Base-by-base conservation (phyloP, 495 filamentous ascomycete species). In the Recurvomyces mirabilis region DNA sequence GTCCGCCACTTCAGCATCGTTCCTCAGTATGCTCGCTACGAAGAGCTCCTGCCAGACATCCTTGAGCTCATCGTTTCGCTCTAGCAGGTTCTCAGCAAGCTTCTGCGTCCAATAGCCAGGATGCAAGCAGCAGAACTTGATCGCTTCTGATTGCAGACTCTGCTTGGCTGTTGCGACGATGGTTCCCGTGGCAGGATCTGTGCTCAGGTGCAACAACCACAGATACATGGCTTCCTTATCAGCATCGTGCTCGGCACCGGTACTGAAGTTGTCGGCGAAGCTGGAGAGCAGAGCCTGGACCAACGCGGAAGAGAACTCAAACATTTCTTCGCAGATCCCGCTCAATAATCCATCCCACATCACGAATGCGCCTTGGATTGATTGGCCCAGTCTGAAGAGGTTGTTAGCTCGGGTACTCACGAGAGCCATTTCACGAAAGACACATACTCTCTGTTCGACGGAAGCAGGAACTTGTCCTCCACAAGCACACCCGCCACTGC, bases 291-390 rank as follows among this genome's bases (percentile, higher is more conserved):
- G 32, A 9, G 18, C 3, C 14, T 47, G 23, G 24, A 48, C 17
- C 22, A 62, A 35, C 5, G 28, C 39, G 1, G 10, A 11, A 1
- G 51, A 3, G 25, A 63, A 46, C 12, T 12, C 24, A 5, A 13
- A 22, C 0, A 49, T 33, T 17, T 57, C 56, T 1, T 10, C 17
- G 2, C 14, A 25, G 20, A 45, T 33, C 2, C 29, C 30, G 2
- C 12, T 26, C n/a, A 65, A 45, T 28, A 63, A 34, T 1, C 47
- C 51, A 21, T 53, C 42, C 60, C 60, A 65, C n/a, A 65, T 34
- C 1, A 56, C 29, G 39, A 57, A 63, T 5, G 62, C 62, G 25
- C 59, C 60, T 1, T 42, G 23, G 53, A 65, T 62, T 3, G 40
- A 50, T 4, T 17, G 31, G 21, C 47, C 44, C 2, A 45, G 15